Evolutionary conservation across 352 stramenopile species (phyloP), one percentile per base, ranked within the genome.

Genomic region (Globisporangium spinosum): DNA sequence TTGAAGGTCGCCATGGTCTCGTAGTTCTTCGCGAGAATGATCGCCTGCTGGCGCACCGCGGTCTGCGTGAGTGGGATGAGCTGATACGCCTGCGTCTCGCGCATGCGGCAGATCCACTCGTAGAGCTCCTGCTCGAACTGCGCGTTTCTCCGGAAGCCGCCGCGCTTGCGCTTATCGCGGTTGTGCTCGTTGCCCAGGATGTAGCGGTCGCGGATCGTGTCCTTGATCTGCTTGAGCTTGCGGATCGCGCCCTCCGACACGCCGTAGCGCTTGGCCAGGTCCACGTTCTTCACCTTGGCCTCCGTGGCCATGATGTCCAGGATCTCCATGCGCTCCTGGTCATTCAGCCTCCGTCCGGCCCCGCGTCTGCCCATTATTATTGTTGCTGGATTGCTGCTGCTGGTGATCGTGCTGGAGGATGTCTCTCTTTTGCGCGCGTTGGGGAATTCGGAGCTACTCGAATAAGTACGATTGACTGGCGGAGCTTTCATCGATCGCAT

Each of bases 291-390:
- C 34, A 94, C 84, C 73, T 94, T 94, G 59, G 72, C 67, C 68
- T 94, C 88, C n/a, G 78, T 79, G 62, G 87, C 78, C 45, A 93
- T 76, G 63, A 89, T 88, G 64, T 93, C 82, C 60, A 96, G 77
- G 68, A 96, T 96, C 73, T 96, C 86, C 86, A 96, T 96, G 74
- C 88, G 88, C 76, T 96, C 80, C 72, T 96, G 87, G 82, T 96
- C 88, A 69, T 91, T 96, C 68, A 96, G 75, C 2, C 88, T 86
- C 35, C 86, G 81, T 60, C 88, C 88, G 15, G 87, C 85, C 5
- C 88, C 88, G 67, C 88, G 82, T 76, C 68, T 77, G 68, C 87
- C 87, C 87, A 93, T 94, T 22, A 51, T 13, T 15, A 20, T 20
- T 51, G 35, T 10, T 67, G 49, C 32, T 35, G 32, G 27, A 32